Evolutionary conservation across 768 basidiomycete genomes (phyloP).

Genomic region (Lactarius akahatsu): DNA sequence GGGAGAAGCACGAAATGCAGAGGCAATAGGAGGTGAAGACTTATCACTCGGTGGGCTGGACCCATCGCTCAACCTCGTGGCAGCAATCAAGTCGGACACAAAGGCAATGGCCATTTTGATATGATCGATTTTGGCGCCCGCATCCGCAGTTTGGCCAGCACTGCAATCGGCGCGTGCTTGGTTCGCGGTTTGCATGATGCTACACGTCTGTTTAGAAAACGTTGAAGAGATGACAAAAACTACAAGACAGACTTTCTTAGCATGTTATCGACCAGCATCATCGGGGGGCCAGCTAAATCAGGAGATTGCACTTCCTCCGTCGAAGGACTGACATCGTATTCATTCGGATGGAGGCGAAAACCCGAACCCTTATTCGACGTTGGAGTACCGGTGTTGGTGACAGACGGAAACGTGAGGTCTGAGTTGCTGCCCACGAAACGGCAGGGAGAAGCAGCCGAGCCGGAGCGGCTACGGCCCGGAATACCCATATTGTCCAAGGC

Average conservation of each 20-base stretch:
- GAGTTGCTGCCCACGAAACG: slow-evolving; percentile 31
- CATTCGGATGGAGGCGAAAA: slow-evolving; percentile 32
- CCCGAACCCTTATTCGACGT: slow-evolving; percentile 34
- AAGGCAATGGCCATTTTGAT: slow-evolving; percentile 53
- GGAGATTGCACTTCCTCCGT: slow-evolving; percentile 33
- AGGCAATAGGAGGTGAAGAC: slow-evolving; percentile 22
- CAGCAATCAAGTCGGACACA: slow-evolving; percentile 55
- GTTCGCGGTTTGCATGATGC: slow-evolving; percentile 61
- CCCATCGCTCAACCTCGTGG: slow-evolving; percentile 40
- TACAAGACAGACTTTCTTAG: slow-evolving; percentile 50
- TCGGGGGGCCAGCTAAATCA: slow-evolving; percentile 46
- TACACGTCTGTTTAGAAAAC: slow-evolving; percentile 34
- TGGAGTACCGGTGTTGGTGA: slow-evolving; percentile 31
- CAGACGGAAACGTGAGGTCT: slow-evolving; percentile 35
- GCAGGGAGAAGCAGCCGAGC: slow-evolving; percentile 37
- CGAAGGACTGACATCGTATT: slow-evolving; percentile 30
- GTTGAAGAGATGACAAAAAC: slow-evolving; percentile 28
- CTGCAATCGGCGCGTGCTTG: slow-evolving; percentile 55
- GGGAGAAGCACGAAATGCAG: slow-evolving; percentile 27
- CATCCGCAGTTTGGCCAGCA: slow-evolving; percentile 46
- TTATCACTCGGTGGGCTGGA: slow-evolving; percentile 35
- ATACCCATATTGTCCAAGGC: slow-evolving; percentile 35
- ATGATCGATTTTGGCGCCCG: slow-evolving; percentile 52
- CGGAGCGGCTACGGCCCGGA: slow-evolving; percentile 35
- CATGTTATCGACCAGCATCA: slow-evolving; percentile 51